Conservation (phyloP, 2,329 filamentous ascomycete species). For the Microcyclospora pomicola region DNA sequence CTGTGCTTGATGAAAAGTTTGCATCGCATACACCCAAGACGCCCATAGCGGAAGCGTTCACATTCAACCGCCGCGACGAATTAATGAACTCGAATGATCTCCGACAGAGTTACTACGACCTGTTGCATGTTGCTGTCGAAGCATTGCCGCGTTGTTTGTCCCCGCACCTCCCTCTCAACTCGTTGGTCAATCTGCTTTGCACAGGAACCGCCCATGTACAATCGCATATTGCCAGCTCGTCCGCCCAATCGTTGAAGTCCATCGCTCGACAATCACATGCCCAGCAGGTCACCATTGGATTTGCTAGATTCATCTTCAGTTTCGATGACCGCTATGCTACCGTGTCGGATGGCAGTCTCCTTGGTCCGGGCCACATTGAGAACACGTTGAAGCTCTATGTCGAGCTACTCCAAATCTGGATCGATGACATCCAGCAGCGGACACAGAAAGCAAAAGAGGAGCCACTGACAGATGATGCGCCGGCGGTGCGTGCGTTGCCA, state of each 20-base stretch:
- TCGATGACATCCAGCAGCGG: conserved; percentile 85
- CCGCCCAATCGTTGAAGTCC: conserved; percentile 82
- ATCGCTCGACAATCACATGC: conserved; percentile 89
- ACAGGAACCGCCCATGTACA: conserved; percentile 95
- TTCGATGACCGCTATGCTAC: conserved; percentile 96
- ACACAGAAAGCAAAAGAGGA: conserved; percentile 58
- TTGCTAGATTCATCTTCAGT: conserved; percentile 94
- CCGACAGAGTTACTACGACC: conserved; percentile 88
- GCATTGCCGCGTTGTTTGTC: conserved; percentile 89
- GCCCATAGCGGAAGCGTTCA: conserved; percentile 86
- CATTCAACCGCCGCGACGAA: conserved; percentile 73
- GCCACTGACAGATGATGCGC: conserved; percentile 41
- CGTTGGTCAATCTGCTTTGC: conserved; percentile 84
- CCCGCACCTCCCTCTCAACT: conserved; percentile 80
- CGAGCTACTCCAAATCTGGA: conserved; percentile 90
- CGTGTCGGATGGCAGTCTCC: conserved; percentile 94
- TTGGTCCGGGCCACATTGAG: conserved; percentile 87
- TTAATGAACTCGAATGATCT: conserved; percentile 60
- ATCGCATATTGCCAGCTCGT: conserved; percentile 79
- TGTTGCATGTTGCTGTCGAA: conserved; percentile 89
- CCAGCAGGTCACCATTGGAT: conserved; percentile 90
- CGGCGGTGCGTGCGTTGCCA: conserved; percentile 12
- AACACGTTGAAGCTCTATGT: conserved; percentile 86
- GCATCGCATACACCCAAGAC: conserved; percentile 78
- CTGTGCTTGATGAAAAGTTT: conserved; percentile 90